phyloP scores from a whole-genome alignment of 768 basidiomycete species.

The Xerocomellus amylosporus region DNA sequence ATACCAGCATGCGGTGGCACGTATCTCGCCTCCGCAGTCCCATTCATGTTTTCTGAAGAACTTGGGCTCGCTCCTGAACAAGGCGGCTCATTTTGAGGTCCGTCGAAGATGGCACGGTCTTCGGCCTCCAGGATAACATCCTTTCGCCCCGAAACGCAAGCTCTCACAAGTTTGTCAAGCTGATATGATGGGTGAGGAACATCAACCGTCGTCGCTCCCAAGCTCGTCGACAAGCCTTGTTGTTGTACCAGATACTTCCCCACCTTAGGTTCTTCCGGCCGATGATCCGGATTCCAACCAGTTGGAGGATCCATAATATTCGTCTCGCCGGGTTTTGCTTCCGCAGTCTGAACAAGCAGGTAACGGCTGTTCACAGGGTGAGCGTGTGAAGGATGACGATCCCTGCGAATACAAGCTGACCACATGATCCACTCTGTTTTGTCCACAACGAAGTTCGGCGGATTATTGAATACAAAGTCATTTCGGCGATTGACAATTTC shows the following conservation, averaged over 20 bases:
- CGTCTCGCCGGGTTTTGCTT: neutral
- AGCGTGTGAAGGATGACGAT: neutral
- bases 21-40: neutral
- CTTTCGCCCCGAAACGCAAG: constrained; percentile 37
- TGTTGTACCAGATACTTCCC: constrained; percentile 48
- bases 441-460: constrained; percentile 55
- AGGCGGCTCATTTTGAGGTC: neutral
- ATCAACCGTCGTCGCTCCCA: constrained; percentile 33
- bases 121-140: constrained; percentile 50
- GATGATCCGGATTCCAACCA: no score
- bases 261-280: constrained; percentile 6
- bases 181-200: constrained; percentile 61
- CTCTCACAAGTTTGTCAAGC: constrained; percentile 46
- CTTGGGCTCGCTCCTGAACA: neutral
- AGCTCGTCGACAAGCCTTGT: constrained; percentile 22
- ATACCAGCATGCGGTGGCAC: neutral
- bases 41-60: neutral
- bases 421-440: constrained; percentile 72
- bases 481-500: constrained; percentile 63
- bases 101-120: constrained; percentile 46
- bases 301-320: neutral
- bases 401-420: constrained; percentile 32
- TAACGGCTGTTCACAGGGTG: constrained; percentile 46
- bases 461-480: constrained; percentile 54
- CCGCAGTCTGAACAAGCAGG: constrained; percentile 45